These are phyloP conservation scores for Stentor roeselii DNA, from an alignment of 73 alveolate species.

Conservation along the genomic window DNA sequence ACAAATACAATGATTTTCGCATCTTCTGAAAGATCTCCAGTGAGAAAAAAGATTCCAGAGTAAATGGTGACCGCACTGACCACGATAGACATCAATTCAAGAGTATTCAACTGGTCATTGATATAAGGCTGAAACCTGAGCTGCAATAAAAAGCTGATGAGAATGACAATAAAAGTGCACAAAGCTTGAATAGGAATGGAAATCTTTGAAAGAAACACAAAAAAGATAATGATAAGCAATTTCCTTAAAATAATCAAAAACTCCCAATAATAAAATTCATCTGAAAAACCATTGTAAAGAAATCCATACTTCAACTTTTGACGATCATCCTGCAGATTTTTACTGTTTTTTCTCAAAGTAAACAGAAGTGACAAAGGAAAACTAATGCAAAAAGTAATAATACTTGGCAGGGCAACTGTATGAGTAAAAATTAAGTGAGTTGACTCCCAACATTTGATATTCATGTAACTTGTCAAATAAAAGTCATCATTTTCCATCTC, in stretches of 20 bases:
- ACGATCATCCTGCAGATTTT: background rate
- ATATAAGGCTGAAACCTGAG: background rate
- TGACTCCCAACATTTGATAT: constrained; percentile 32
- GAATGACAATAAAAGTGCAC: background rate
- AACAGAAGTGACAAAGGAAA: constrained; percentile 20
- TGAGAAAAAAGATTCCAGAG: background rate
- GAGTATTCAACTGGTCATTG: background rate
- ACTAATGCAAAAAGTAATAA: constrained; percentile 31
- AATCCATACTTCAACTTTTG: constrained; percentile 16
- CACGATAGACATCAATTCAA: background rate
- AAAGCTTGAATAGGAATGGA: background rate
- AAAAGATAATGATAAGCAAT: background rate
- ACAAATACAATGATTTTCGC: too few relatives aligned
- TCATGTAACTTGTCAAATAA: constrained; percentile 19
- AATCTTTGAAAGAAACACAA: constrained; percentile 7
- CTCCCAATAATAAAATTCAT: constrained; percentile 29
- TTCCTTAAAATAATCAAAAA: constrained; percentile 14
- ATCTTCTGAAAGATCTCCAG: too few relatives aligned
- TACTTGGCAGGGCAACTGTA: constrained; percentile 29
- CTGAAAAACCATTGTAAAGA: constrained; percentile 15
- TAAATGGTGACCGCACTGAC: background rate
- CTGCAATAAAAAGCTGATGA: background rate
- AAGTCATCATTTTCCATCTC: constrained; percentile 25
- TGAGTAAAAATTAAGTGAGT: constrained; percentile 18
- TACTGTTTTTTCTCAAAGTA: constrained; percentile 23